A percentile compares a stretch with the other conserved stretches of the same genome.
phyloP scores from a whole-genome alignment of 2,329 filamentous ascomycete genomes.

The Aspergillus neoniger region DNA sequence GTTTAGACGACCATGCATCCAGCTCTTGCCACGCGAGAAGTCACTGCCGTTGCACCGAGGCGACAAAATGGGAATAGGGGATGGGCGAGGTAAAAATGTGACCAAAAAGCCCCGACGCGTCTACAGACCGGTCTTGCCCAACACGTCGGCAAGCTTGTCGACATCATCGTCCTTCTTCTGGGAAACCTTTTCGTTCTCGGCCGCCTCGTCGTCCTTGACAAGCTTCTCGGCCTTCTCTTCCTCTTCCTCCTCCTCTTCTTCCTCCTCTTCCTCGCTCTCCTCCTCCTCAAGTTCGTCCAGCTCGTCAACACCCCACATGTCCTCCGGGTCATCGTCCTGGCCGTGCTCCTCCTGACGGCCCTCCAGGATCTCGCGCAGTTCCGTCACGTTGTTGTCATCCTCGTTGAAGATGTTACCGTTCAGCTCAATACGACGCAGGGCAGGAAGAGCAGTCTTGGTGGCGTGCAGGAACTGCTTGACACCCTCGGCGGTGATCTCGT shows the following conservation, averaged over 20 bases:
- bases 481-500: constrained; percentile 81
- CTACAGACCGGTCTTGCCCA: constrained; percentile 66
- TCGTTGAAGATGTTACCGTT: constrained; percentile 96
- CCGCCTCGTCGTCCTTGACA: constrained; percentile 64
- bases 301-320: constrained; percentile 82
- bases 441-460: constrained; percentile 68
- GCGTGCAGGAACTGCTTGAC: constrained; percentile 71
- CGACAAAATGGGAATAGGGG: constrained; percentile 1
- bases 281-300: constrained; percentile 82
- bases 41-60: constrained; percentile 7
- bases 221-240: constrained; percentile 62
- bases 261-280: constrained; percentile 67
- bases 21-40: constrained; percentile 1
- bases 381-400: constrained; percentile 72
- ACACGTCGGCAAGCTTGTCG: constrained; percentile 72
- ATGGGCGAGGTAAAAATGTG: not conserved
- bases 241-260: constrained; percentile 59
- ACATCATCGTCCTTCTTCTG: constrained; percentile 79
- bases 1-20: constrained; percentile 4
- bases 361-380: constrained; percentile 70
- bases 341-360: constrained; percentile 71
- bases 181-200: constrained; percentile 63
- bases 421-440: constrained; percentile 81
- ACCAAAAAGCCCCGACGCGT: not conserved
- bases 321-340: constrained; percentile 67